phyloP scores from a whole-genome alignment of 768 basidiomycete genomes.

The Panellus pusillus region DNA sequence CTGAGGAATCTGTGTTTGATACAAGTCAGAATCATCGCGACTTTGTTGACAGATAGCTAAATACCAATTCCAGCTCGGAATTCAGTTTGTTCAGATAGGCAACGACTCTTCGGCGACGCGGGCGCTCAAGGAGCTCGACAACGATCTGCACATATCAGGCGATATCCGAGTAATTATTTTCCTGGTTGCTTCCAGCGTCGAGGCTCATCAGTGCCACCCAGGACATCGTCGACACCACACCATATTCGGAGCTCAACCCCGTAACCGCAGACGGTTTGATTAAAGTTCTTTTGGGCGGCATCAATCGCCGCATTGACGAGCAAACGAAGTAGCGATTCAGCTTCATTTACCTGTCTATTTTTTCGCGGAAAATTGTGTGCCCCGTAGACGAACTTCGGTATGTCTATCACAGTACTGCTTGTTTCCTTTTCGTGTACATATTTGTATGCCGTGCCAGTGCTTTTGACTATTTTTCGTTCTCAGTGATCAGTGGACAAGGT shows the following conservation, averaged over 20 bases:
- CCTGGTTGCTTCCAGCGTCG: neutral
- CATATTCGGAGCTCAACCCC: slow-evolving; percentile 15
- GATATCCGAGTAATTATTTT: slow-evolving; percentile 42
- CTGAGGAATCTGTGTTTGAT: slow-evolving; percentile 22
- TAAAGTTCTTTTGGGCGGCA: slow-evolving; percentile 16
- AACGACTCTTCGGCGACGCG: slow-evolving; percentile 36
- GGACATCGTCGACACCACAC: slow-evolving; percentile 20
- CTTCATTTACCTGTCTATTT: too few species aligned
- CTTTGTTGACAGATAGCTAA: neutral
- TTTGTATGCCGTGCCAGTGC: too few species aligned
- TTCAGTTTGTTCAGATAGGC: slow-evolving; percentile 77
- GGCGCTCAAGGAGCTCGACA: slow-evolving; percentile 57
- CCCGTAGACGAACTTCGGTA: too few species aligned
- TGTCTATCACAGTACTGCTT: too few species aligned
- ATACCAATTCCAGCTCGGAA: slow-evolving; percentile 46
- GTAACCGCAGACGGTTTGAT: slow-evolving; percentile 18
- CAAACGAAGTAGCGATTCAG: neutral
- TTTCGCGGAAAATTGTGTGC: too few species aligned
- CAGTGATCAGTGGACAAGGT: too few species aligned
- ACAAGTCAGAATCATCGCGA: slow-evolving; percentile 3
- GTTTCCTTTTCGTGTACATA: too few species aligned
- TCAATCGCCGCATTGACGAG: slow-evolving; percentile 18
- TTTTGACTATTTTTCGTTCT: too few species aligned
- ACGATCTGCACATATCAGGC: slow-evolving; percentile 45
- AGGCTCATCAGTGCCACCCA: neutral